These are phyloP conservation scores for Clarireedia paspali DNA, from an alignment of 2,329 filamentous ascomycete genomes.

Conservation along the genomic window DNA sequence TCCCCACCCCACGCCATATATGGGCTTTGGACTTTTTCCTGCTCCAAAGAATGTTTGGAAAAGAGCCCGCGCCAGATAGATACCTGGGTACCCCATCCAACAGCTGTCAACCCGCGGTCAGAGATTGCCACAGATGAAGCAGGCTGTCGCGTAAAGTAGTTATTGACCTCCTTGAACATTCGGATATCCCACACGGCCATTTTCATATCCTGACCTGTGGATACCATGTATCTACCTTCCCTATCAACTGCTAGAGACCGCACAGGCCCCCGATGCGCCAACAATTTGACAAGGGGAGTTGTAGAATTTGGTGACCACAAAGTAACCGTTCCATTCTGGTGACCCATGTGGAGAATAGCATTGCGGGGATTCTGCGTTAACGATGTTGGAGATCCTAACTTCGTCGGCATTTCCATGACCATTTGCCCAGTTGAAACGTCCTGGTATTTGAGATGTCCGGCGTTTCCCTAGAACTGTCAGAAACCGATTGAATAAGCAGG, in stretches of 20 bases:
- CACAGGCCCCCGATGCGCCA: slow-evolving; percentile 85
- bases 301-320: slow-evolving; percentile 91
- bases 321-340: slow-evolving; percentile 91
- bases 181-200: slow-evolving; percentile 97
- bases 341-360: slow-evolving; percentile 83
- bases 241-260: slow-evolving; percentile 78
- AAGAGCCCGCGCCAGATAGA: slow-evolving; percentile 91
- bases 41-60: slow-evolving; percentile 60
- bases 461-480: slow-evolving; percentile 50
- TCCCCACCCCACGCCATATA: slow-evolving; percentile 94
- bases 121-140: slow-evolving; percentile 81
- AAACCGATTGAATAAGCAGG: neutral
- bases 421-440: slow-evolving; percentile 90
- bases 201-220: slow-evolving; percentile 78
- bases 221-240: slow-evolving; percentile 92
- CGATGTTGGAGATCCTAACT: slow-evolving; percentile 74
- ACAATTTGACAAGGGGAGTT: slow-evolving; percentile 80
- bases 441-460: slow-evolving; percentile 85
- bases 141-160: slow-evolving; percentile 76
- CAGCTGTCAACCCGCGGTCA: slow-evolving; percentile 78
- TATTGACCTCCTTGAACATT: slow-evolving; percentile 88
- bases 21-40: slow-evolving; percentile 73
- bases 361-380: slow-evolving; percentile 88
- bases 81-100: slow-evolving; percentile 84
- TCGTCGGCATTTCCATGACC: slow-evolving; percentile 77